Conservation (phyloP, 2,329 filamentous ascomycete genomes). For the Nemania sp. region DNA sequence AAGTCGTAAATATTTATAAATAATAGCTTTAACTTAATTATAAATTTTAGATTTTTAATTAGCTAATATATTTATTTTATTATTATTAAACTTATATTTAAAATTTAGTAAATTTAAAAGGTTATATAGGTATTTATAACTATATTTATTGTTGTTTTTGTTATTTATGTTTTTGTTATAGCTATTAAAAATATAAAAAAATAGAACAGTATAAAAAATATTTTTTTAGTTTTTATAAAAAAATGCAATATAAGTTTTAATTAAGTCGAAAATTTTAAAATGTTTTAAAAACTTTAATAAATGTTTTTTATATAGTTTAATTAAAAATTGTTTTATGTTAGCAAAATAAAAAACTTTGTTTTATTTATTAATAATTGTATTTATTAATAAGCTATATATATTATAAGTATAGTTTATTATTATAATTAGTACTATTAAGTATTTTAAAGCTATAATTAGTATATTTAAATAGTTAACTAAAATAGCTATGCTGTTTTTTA, state of each 20-base stretch:
- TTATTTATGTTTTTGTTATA: background rate
- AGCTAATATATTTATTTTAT: background rate
- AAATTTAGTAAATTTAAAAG: background rate
- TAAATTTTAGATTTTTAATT: background rate
- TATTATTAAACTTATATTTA: background rate
- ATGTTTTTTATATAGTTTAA: background rate
- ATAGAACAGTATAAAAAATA: background rate
- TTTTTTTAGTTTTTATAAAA: background rate
- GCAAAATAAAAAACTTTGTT: background rate
- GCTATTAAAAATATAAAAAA: background rate
- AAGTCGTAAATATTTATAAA: background rate
- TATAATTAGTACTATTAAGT: background rate
- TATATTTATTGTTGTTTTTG: background rate
- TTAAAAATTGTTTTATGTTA: background rate
- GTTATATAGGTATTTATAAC: background rate
- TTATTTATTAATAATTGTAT: background rate
- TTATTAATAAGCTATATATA: background rate
- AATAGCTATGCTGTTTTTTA: background rate
- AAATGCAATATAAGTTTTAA: background rate
- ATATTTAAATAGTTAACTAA: background rate
- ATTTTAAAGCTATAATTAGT: background rate
- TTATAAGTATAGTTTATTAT: background rate
- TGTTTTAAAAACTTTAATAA: background rate
- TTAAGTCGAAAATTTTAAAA: background rate
- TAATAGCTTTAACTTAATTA: background rate